Evolutionary conservation across 495 filamentous ascomycete genomes (phyloP), one percentile per base, ranked within the genome.

Genomic region (Talaromyces liani): DNA sequence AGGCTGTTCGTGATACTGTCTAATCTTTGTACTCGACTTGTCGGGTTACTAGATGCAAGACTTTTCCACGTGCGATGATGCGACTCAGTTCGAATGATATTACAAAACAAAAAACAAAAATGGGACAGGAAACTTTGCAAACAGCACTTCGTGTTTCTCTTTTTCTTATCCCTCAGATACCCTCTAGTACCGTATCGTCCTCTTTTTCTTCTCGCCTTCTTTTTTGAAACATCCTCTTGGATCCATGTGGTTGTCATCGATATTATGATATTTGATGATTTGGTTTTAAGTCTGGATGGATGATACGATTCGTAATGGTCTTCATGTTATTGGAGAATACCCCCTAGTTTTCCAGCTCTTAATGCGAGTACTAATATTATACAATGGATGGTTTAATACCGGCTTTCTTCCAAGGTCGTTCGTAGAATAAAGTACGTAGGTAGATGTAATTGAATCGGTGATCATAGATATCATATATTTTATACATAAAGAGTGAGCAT

Each of bases 1-100:
- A 81, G 73, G 71, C 75, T 62, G 74, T 79, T 41, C 76, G 76
- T 27, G 72, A 79, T 64, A 60, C 68, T 25, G 77, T 70, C 4
- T 80, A 75, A 71, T 41, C 58, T 39, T 16, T 41, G 0, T 12
- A 22, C 24, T 54, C 49, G 49, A 10, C 49, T 4, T 10, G 0
- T 24, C 24, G 49, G 18, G 18, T 16, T 41, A 39, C 34, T 36
- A 36, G 8, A 36, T 39, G 9, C 1, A 16, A 41, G 36, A 41
- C 36, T 41, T 41, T 4, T 16, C 1, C 33, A 41, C 36, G 36
- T 16, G 36, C 36, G 14, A 41, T 3, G 36, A 41, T 16, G 4
- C 4, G 36, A 33, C 36, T 16, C 36, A 16, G 16, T 5, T 41
- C 14, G 0, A 39, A 39, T 4, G 34, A 39, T 39, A n/a, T n/a